A percentile compares a stretch with the other conserved stretches of the same genome.
phyloP scores from a whole-genome alignment of 2,329 filamentous ascomycete species.

The Aaosphaeria arxii region DNA sequence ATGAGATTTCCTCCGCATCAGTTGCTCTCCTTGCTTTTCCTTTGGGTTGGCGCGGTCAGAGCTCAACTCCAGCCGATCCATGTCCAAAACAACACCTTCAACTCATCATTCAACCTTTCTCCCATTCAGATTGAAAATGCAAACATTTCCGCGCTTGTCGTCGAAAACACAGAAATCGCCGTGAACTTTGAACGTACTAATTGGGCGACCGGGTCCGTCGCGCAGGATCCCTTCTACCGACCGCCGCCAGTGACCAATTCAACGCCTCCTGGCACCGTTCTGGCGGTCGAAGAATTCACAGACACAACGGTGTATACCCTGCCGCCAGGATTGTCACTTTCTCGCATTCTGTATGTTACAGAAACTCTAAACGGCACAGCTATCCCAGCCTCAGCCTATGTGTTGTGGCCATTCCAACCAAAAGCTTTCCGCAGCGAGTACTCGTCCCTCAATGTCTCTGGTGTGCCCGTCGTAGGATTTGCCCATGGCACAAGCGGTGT shows the following conservation, averaged over 20 bases:
- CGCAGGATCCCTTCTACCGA: slow-evolving; percentile 42
- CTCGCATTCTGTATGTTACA: slow-evolving; percentile 50
- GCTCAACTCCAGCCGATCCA: background rate
- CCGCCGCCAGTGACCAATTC: slow-evolving; percentile 16
- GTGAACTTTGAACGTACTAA: slow-evolving; percentile 24
- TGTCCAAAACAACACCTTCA: slow-evolving; percentile 1
- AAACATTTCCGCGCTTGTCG: background rate
- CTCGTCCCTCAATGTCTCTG: slow-evolving; percentile 18
- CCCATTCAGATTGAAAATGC: background rate
- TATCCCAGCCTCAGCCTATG: slow-evolving; percentile 49
- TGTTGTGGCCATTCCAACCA: slow-evolving; percentile 49
- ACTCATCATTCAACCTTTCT: background rate
- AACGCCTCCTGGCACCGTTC: slow-evolving; percentile 34
- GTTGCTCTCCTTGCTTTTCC: background rate
- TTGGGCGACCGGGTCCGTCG: slow-evolving; percentile 17
- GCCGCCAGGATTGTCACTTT: slow-evolving; percentile 44
- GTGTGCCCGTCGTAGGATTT: slow-evolving; percentile 56
- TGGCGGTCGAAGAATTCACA: slow-evolving; percentile 42
- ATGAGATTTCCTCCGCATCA: no score
- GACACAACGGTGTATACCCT: slow-evolving; percentile 40
- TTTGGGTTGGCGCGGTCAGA: background rate
- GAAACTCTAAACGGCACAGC: slow-evolving; percentile 44
- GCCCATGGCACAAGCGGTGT: slow-evolving; percentile 59
- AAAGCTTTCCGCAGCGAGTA: slow-evolving; percentile 6
- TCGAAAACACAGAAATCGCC: slow-evolving; percentile 13